Evolutionary conservation across 768 basidiomycete genomes (phyloP).

Genomic region (Pisolithus microcarpus): DNA sequence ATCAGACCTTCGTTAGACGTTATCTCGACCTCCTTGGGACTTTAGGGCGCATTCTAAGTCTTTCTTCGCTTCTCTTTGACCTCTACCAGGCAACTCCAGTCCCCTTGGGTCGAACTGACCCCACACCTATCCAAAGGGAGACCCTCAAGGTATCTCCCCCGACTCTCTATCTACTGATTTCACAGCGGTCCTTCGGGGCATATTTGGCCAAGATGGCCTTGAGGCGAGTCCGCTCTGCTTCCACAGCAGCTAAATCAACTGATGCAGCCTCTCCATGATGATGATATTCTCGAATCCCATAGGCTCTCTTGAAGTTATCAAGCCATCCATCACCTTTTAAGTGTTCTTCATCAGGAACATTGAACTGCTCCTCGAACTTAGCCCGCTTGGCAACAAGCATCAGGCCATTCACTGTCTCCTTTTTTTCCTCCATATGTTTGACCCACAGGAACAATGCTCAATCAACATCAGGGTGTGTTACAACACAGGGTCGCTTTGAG

Average conservation of each 20-base stretch:
- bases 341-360: conserved; percentile 23
- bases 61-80: no score
- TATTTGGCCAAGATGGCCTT: conserved; percentile 6
- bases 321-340: conserved; percentile 2
- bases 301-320: neutral
- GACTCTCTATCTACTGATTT: no score
- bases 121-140: no score
- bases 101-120: no score
- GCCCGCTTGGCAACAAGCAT: conserved; percentile 5
- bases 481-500: conserved; percentile 12
- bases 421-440: conserved; percentile 7
- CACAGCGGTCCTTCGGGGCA: conserved; percentile 16
- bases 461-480: conserved; percentile 31
- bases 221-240: no score
- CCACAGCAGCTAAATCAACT: no score
- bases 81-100: no score
- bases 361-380: conserved; percentile 21
- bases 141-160: no score
- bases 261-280: neutral
- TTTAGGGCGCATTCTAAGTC: no score
- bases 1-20: no score
- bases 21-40: no score
- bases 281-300: neutral
- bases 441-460: conserved; percentile 12
- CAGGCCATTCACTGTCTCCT: conserved; percentile 7